Evolutionary conservation across 106 monocot species (phyloP).

Genomic region (Dendrobium chrysotoxum): DNA sequence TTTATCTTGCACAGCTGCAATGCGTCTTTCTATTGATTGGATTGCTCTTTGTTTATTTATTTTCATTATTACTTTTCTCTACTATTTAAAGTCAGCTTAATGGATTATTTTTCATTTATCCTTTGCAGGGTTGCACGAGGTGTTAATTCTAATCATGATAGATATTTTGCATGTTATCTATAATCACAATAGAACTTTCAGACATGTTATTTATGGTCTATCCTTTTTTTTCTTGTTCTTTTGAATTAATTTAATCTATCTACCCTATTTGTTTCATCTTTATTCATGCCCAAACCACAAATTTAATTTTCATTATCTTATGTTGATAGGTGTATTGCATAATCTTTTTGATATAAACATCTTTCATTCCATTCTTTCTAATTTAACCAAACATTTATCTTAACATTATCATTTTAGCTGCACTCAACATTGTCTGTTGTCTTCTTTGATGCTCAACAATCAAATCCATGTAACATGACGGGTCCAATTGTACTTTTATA

Average conservation of each 20-base stretch:
- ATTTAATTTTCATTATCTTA: no score
- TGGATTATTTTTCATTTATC: not conserved
- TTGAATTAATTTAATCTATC: not conserved
- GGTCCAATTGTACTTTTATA: not conserved
- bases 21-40: not conserved
- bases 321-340: no score
- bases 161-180: not conserved
- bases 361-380: not conserved
- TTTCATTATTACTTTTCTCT: not conserved
- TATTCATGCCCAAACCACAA: not conserved
- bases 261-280: not conserved
- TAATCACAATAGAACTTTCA: not conserved
- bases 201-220: not conserved
- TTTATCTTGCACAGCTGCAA: not conserved
- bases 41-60: not conserved
- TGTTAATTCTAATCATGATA: not conserved
- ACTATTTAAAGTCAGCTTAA: not conserved
- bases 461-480: not conserved
- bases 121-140: not conserved
- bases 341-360: no score
- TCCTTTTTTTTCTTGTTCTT: not conserved
- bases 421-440: not conserved
- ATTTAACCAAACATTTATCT: not conserved
- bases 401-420: not conserved
- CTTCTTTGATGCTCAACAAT: not conserved